Conservation (phyloP, 2,329 filamentous ascomycete genomes). For the Trichocomaceae sp. region DNA sequence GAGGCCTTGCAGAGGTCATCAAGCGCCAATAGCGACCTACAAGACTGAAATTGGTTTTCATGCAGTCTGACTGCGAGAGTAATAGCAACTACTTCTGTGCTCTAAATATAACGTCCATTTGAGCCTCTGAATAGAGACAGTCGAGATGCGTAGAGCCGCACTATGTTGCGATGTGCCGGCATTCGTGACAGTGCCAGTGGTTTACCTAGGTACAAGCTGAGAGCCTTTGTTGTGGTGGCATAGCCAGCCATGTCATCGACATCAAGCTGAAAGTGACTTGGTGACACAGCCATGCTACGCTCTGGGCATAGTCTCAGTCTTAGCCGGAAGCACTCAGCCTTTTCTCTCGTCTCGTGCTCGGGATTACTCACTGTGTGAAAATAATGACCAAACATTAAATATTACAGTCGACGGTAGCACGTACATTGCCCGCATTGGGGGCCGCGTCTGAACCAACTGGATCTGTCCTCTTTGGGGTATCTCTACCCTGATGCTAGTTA, state of each 20-base stretch:
- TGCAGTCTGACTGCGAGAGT: not conserved
- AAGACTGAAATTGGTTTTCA: not conserved
- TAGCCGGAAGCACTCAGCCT: not conserved
- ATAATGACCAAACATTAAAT: not conserved
- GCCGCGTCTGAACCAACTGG: not conserved
- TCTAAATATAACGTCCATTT: not conserved
- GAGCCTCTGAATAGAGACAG: not conserved
- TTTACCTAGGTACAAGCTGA: not conserved
- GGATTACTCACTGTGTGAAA: not conserved
- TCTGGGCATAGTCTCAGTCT: not conserved
- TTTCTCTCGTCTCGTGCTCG: not conserved
- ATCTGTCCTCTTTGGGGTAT: not conserved
- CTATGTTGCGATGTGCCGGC: not conserved
- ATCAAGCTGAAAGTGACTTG: not conserved
- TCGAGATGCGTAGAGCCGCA: not conserved
- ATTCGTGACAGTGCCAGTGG: not conserved
- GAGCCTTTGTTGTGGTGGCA: not conserved
- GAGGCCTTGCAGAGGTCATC: slow-evolving; percentile 1
- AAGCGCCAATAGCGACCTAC: not conserved
- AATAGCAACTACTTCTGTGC: not conserved
- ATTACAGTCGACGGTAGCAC: not conserved
- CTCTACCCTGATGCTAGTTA: not conserved
- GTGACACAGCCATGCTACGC: not conserved
- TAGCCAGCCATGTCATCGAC: not conserved
- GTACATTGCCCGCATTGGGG: not conserved